Base-by-base conservation (phyloP, 371 early-diverging fungal species). In the Dinochytrium kinnereticum region DNA sequence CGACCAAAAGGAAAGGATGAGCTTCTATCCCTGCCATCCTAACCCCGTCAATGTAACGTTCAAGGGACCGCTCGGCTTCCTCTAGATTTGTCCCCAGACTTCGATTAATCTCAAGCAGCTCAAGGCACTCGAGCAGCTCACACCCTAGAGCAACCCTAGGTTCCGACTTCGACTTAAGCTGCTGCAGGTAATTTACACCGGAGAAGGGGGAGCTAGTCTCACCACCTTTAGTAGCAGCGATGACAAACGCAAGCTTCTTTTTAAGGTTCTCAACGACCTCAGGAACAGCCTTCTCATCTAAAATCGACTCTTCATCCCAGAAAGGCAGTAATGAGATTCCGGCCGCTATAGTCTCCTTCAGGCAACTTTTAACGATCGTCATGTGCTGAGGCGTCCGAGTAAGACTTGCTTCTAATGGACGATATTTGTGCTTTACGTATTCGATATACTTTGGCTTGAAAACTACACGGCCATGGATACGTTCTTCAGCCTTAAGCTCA, bases 1-100 rank as follows among this genome's bases (percentile, higher is more conserved):
- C 77, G 19, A 73, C 15, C 10, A 37, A 10, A 70, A 28, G 0
- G 70, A 34, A 10, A 73, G 77, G 77, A 67, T 77, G 77, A 2
- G 67, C 77, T 36, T 53, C 49, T 1, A n/a, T 13, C 17, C 15
- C 26, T 26, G 24, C 10, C 17, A 0, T 17, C 34, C 30, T 26
- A 10, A 70, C 57, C 13, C 26, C 39, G 13, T 64, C 19, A n/a
- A 74, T 15, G 51, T 77, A 77, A 24, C 51, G 38, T 38, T 44
- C 13, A 5, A 77, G 39, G 10, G n/a, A 19, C 13, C 51, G n/a
- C 59, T 70, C 53, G 10, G 70, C 73, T 59, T 77, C 77, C 0
- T 21, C n/a, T 21, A 50, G 5, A 67, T 26, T 59, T 15, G 15
- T 39, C 28, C 13, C 59, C 75, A 44, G 7, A 7, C 19, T 44